Conservation (phyloP, 108 stramenopile genomes). For the Skeletonema marinoi region DNA sequence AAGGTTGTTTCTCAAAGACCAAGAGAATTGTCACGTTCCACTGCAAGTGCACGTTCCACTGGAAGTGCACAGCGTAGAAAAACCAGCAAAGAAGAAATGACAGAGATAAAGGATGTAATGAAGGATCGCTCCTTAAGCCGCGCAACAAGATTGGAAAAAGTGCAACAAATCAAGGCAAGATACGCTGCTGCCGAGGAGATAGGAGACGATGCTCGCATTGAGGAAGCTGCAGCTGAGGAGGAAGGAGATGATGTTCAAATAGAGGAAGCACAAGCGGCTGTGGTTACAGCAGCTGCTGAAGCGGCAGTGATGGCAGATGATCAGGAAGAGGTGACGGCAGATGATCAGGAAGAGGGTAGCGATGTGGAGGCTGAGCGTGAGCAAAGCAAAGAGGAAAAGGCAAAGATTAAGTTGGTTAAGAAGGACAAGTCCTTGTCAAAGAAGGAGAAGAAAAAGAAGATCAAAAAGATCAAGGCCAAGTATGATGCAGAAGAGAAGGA, state of each 20-base stretch:
- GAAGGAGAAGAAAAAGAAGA: not conserved
- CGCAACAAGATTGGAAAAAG: not conserved
- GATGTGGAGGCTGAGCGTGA: not conserved
- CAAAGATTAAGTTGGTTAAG: slow-evolving; percentile 19
- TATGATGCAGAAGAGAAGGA: slow-evolving; percentile 1
- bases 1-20: not conserved
- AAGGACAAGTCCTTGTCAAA: slow-evolving; percentile 14
- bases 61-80: not conserved
- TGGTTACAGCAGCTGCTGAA: not conserved
- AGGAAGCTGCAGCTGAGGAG: not conserved
- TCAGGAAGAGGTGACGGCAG: not conserved
- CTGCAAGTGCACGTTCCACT: not conserved
- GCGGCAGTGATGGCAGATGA: not conserved
- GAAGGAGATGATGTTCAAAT: not conserved
- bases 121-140: slow-evolving; percentile 15
- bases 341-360: not conserved
- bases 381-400: not conserved
- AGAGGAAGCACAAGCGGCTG: not conserved
- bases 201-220: not conserved
- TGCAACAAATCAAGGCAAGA: slow-evolving; percentile 22
- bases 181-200: slow-evolving; percentile 4
- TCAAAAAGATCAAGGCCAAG: slow-evolving; percentile 9
- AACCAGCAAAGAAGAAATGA: not conserved
- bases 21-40: not conserved
- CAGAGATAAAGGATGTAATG: slow-evolving; percentile 18